phyloP scores from a whole-genome alignment of 2,329 filamentous ascomycete species.

The Coniochaeta sp. region DNA sequence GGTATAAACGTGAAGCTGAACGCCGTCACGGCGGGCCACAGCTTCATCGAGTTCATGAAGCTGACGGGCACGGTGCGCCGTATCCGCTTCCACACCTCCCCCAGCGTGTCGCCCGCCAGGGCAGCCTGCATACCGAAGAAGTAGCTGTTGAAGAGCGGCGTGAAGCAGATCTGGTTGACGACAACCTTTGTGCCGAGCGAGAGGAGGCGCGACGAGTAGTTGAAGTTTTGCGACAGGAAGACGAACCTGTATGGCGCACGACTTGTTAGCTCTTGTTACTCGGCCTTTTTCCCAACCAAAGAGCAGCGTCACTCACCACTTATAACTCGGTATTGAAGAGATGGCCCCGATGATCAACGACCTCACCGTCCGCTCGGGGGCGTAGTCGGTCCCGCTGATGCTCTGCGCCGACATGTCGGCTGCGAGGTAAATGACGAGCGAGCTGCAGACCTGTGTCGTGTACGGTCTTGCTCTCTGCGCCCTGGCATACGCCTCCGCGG shows the following conservation, averaged over 20 bases:
- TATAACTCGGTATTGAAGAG: conserved; percentile 70
- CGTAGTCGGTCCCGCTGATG: conserved; percentile 57
- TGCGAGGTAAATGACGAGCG: conserved; percentile 70
- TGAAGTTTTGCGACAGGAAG: conserved; percentile 75
- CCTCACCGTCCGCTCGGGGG: conserved; percentile 60
- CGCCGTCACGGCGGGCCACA: conserved; percentile 84
- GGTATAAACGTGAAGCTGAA: conserved; percentile 82
- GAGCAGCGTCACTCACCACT: conserved; percentile 54
- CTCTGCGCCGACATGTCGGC: conserved; percentile 74
- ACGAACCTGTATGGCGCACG: conserved; percentile 53
- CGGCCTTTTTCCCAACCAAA: background rate
- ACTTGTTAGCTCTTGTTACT: conserved; percentile 4
- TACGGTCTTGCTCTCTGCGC: conserved; percentile 68
- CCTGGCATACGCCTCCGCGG: conserved; percentile 56
- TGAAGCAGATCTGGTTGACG: conserved; percentile 75
- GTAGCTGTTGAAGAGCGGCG: conserved; percentile 75
- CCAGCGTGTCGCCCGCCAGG: conserved; percentile 58
- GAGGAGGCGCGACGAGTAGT: conserved; percentile 65
- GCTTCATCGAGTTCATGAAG: conserved; percentile 71
- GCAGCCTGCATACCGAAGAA: conserved; percentile 78
- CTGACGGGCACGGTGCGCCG: conserved; percentile 69
- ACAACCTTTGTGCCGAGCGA: conserved; percentile 71
- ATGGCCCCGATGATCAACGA: conserved; percentile 68
- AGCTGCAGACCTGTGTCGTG: conserved; percentile 69
- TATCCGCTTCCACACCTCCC: conserved; percentile 63